These are phyloP conservation scores for Helotiales sp. DNA, from an alignment of 2,329 filamentous ascomycete genomes.

Conservation along the genomic window DNA sequence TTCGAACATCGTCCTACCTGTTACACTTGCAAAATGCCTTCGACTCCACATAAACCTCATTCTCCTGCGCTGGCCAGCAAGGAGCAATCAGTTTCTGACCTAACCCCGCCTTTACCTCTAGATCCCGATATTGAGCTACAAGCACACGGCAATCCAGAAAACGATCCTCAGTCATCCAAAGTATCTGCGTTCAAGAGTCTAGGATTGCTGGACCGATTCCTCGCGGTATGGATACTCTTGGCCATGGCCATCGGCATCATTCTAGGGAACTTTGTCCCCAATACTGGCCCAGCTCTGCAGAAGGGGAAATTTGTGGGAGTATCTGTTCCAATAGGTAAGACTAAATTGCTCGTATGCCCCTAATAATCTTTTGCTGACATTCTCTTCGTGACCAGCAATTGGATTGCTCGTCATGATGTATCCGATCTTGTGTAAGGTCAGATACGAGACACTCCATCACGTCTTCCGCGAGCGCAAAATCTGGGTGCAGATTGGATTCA, in stretches of 20 bases:
- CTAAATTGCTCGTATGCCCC: no score
- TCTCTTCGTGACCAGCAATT: constrained; percentile 64
- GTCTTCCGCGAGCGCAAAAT: constrained; percentile 65
- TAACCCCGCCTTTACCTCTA: neutral
- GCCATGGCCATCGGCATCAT: constrained; percentile 70
- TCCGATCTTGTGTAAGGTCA: constrained; percentile 86
- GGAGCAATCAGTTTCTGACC: no score
- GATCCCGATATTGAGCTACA: neutral
- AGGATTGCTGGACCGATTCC: constrained; percentile 55
- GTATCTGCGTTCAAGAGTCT: constrained; percentile 45
- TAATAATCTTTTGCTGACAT: no score
- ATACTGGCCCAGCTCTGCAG: constrained; percentile 59
- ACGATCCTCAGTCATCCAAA: constrained; percentile 23
- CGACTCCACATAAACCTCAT: no score
- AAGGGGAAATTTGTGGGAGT: constrained; percentile 67
- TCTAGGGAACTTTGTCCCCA: constrained; percentile 65
- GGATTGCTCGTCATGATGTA: constrained; percentile 94
- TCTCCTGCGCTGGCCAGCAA: no score
- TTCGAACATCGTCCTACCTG: no score
- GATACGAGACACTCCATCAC: constrained; percentile 74
- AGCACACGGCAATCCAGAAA: neutral
- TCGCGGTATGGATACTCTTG: constrained; percentile 65
- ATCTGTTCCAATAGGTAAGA: constrained; percentile 63
- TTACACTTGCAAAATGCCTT: no score
- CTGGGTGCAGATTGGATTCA: constrained; percentile 82